A percentile compares a stretch with the other conserved stretches of the same genome.
Evolutionary conservation across 805 yeast genomes (phyloP).

Genomic region (Candida maris): DNA sequence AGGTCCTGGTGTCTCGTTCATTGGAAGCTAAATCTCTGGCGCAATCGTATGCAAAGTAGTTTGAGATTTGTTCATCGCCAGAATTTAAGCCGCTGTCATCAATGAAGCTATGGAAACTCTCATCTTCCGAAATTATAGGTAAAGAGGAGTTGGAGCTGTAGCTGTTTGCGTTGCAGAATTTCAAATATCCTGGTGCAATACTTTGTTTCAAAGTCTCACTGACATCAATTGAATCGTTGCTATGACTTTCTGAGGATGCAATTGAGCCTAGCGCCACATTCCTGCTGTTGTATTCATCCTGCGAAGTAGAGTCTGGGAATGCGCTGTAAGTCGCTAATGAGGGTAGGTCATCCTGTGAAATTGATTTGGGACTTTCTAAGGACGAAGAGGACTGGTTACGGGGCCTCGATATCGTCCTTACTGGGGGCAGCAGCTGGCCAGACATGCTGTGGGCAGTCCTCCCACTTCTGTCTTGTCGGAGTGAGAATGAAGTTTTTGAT

Average conservation of each 20-base stretch:
- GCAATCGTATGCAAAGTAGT: neutral
- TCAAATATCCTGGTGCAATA: constrained; percentile 7
- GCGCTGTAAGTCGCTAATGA: neutral
- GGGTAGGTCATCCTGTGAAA: neutral
- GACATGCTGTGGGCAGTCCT: neutral
- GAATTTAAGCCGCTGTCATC: neutral
- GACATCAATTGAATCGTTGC: constrained; percentile 7
- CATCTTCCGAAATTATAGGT: constrained; percentile 23
- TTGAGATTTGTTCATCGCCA: neutral
- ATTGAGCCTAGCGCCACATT: constrained; percentile 10
- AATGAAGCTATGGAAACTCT: constrained; percentile 3
- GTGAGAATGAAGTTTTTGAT: neutral
- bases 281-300: constrained; percentile 2
- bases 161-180: constrained; percentile 5
- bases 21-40: neutral
- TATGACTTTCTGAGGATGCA: constrained; percentile 7
- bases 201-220: constrained; percentile 4
- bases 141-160: constrained; percentile 19
- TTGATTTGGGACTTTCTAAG: constrained; percentile 1
- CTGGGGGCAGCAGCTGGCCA: neutral
- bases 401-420: constrained; percentile 1
- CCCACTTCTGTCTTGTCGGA: neutral
- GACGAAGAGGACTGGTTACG: constrained; percentile 10
- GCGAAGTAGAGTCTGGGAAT: neutral
- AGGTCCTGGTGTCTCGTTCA: neutral